Evolutionary conservation across 441 rosid genomes (phyloP), one percentile per base, ranked within the genome.

Genomic region (Jatropha multifida): DNA sequence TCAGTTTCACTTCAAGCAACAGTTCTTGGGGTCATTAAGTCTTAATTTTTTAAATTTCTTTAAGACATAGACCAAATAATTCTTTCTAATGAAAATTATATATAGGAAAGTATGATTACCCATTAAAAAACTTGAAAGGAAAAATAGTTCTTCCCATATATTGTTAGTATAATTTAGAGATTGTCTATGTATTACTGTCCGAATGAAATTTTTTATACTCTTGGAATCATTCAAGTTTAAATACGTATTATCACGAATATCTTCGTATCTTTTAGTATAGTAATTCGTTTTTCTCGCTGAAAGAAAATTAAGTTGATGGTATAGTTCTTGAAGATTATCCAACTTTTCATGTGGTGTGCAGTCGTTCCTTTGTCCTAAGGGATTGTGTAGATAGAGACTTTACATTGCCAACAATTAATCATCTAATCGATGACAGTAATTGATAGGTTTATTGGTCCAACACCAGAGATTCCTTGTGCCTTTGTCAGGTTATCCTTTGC

Each of bases 1-100:
- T 79, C 87, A 13, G 89, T 92, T 26, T 87, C 94, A 17, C 88
- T 92, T 81, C 88, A 87, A 78, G 86, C 91, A 10, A 77, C 81
- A 49, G 74, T 73, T 46, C 80, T 88, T 41, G 92, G 95, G 13
- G 81, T 86, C 68, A 85, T 89, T 67, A 84, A 86, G 78, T 77
- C 92, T 72, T 84, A 81, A 84, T 54, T 77, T 40, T 59, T 61
- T 23, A 23, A 48, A 10, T 48, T 12, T 15, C 7, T 12, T 48
- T 23, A 5, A 10, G 58, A 20, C 3, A 5, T 48, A 48, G 52
- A 54, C n/a, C 56, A 4, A 17, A 54, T 54, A 4, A 18, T 54
- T 54, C 20, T 55, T 55, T 44, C 10, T 7, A 44, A 44, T 44
- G 12, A 44, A 44, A 32, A 44, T 6, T 65, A 32, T 62, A 17